Evolutionary conservation across 2,329 filamentous ascomycete species (phyloP), one percentile per base, ranked within the genome.

Genomic region (Botrytis aclada): DNA sequence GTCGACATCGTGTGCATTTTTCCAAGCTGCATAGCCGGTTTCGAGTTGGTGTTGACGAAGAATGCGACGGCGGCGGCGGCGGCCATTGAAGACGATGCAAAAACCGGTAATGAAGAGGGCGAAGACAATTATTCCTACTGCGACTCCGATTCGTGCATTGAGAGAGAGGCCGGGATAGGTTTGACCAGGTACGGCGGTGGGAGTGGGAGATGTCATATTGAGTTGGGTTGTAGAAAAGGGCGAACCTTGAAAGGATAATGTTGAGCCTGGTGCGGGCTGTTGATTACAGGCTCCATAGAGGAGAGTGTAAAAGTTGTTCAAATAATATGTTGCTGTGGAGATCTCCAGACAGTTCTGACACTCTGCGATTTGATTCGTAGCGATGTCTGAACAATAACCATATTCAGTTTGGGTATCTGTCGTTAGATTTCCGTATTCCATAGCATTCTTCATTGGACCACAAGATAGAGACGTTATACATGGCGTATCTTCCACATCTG

Each of bases 91-190:
- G 29, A 91, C 83, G 70, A 91, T 84, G 72, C 82, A 83, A 78
- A 84, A 87, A 16, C 89, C 89, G 14, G 82, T 75, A 1, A 86
- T 20, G 12, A 82, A 79, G 4, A 91, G 82, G 6, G 89, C 25
- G 0, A 87, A 70, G 10, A 84, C 82, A 0, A 90, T 75, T 0
- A 83, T 85, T 8, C 85, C 88, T 34, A 88, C 82, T 22, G 85
- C 87, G 69, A 91, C 87, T 74, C 88, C 89, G 0, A 89, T 87
- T 71, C 88, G 87, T 20, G 84, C 86, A 7, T 85, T 87, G 1
- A 90, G 81, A 2, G 81, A 84, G 12, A 91, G 79, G 0, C 86
- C 83, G 0, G 60, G 66, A 20, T 69, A 41, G 6, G 73, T 63
- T 4, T 61, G 75, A n/a, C 63, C 73, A 29, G 75, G 69, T 16